phyloP scores from a whole-genome alignment of 805 yeast species.

The Saturnispora besseyi region DNA sequence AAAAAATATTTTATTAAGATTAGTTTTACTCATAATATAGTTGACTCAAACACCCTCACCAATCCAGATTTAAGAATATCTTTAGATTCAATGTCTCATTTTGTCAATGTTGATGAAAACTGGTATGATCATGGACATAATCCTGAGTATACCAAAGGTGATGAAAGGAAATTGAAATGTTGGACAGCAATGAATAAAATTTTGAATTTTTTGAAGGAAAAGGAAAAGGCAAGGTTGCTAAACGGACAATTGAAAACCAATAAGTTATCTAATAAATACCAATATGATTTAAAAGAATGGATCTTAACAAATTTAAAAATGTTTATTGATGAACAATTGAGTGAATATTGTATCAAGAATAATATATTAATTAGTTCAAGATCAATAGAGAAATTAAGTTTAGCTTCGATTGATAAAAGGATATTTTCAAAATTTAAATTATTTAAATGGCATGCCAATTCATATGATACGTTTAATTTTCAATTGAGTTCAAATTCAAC shows the following conservation, averaged over 20 bases:
- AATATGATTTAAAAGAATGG: constrained; percentile 11
- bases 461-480: constrained; percentile 19
- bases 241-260: constrained; percentile 15
- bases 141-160: constrained; percentile 6
- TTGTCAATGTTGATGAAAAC: constrained; percentile 8
- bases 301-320: constrained; percentile 20
- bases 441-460: constrained; percentile 23
- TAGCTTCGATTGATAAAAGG: constrained; percentile 23
- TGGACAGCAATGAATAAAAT: constrained; percentile 17
- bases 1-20: constrained; percentile 13
- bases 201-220: constrained; percentile 17
- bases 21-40: constrained; percentile 13
- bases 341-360: constrained; percentile 21
- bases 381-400: constrained; percentile 19
- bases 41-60: constrained; percentile 10
- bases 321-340: constrained; percentile 27
- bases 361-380: constrained; percentile 22
- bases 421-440: constrained; percentile 23
- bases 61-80: constrained; percentile 12
- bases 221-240: constrained; percentile 15
- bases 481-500: constrained; percentile 12
- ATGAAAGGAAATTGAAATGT: constrained; percentile 9
- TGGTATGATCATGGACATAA: constrained; percentile 10
- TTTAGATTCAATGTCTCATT: constrained; percentile 13
- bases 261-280: background rate